These are phyloP conservation scores for Saturnispora ahearnii DNA, from an alignment of 805 yeast species.

Conservation along the genomic window DNA sequence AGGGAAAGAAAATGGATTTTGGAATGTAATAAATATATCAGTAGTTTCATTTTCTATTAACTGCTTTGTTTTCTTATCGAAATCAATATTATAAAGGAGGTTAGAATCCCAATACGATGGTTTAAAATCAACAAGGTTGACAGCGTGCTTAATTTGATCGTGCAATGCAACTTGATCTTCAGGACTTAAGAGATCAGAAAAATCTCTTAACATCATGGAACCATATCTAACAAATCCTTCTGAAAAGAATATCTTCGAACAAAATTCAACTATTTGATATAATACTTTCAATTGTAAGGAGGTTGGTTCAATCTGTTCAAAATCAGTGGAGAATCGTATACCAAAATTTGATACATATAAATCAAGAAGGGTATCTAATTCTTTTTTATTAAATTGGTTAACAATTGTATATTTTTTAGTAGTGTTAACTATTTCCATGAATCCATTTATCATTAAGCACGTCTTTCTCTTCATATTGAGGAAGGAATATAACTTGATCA, in stretches of 20 bases:
- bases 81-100: slow-evolving; percentile 27
- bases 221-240: slow-evolving; percentile 39
- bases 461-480: slow-evolving; percentile 59
- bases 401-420: slow-evolving; percentile 10
- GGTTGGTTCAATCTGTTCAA: slow-evolving; percentile 6
- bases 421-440: slow-evolving; percentile 39
- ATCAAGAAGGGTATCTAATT: slow-evolving; percentile 30
- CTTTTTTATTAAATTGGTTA: slow-evolving; percentile 9
- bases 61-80: slow-evolving; percentile 11
- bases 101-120: slow-evolving; percentile 66
- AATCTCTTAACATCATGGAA: slow-evolving; percentile 46
- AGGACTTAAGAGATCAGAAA: slow-evolving; percentile 41
- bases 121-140: not conserved
- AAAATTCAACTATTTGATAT: slow-evolving; percentile 38
- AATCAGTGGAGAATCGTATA: slow-evolving; percentile 20
- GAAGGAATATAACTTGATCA: slow-evolving; percentile 55
- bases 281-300: slow-evolving; percentile 34
- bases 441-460: slow-evolving; percentile 57
- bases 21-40: slow-evolving; percentile 48
- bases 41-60: slow-evolving; percentile 56
- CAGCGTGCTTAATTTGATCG: slow-evolving; percentile 27
- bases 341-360: slow-evolving; percentile 47
- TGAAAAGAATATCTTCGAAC: slow-evolving; percentile 42
- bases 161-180: slow-evolving; percentile 47
- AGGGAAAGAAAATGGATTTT: slow-evolving; percentile 76